Evolutionary conservation across 345 rosid genomes (phyloP).

Genomic region (Populus simonii): DNA sequence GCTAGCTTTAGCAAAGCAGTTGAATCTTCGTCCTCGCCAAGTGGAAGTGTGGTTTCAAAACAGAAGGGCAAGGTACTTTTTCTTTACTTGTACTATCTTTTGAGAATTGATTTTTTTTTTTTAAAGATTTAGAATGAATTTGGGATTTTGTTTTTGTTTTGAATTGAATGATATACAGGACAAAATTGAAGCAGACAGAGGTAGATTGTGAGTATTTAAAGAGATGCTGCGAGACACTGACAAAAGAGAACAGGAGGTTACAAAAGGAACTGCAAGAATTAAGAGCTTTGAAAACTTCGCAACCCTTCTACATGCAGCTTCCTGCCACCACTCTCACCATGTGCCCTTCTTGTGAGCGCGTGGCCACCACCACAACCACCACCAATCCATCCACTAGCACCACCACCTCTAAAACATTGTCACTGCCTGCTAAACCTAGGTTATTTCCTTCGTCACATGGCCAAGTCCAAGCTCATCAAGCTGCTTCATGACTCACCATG

Average conservation of each 20-base stretch:
- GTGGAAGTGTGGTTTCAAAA: slow-evolving; percentile 99
- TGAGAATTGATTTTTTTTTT: neutral
- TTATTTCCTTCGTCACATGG: slow-evolving; percentile 26
- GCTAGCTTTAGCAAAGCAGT: slow-evolving; percentile 73
- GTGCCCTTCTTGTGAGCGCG: slow-evolving; percentile 99
- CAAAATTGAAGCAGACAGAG: slow-evolving; percentile 91
- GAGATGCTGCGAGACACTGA: slow-evolving; percentile 80
- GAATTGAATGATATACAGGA: slow-evolving; percentile 38
- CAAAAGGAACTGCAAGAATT: slow-evolving; percentile 80
- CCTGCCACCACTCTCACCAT: slow-evolving; percentile 99
- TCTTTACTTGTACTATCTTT: neutral
- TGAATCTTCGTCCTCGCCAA: slow-evolving; percentile 91
- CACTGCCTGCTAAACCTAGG: slow-evolving; percentile 26
- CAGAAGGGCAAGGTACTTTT: slow-evolving; percentile 81
- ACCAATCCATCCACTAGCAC: slow-evolving; percentile 4
- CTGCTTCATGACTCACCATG: slow-evolving; percentile 24
- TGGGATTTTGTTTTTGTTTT: neutral
- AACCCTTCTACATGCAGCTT: slow-evolving; percentile 89
- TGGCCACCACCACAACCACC: slow-evolving; percentile 50
- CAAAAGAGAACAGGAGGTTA: slow-evolving; percentile 88
- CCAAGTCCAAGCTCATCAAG: slow-evolving; percentile 29
- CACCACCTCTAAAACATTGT: slow-evolving; percentile 12
- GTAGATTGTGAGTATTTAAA: slow-evolving; percentile 90
- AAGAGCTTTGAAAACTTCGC: slow-evolving; percentile 76
- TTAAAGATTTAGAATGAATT: neutral